Evolutionary conservation across 805 yeast genomes (phyloP), one percentile per base, ranked within the genome.

Genomic region (Monosporozyma yasuniensis): DNA sequence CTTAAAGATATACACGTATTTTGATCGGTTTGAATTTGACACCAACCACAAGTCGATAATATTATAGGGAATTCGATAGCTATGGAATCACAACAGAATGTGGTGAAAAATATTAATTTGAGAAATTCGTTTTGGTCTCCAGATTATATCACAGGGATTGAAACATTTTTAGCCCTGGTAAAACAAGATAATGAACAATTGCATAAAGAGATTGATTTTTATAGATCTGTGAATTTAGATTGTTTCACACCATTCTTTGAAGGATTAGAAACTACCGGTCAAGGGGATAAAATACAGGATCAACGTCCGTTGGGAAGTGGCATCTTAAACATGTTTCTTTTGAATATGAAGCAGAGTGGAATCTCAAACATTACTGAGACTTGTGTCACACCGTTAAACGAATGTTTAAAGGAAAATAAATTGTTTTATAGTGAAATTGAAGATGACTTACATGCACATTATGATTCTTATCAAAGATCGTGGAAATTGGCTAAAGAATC

Each of bases 101-200:
- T 27, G 14, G 42, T 5, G 6, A 19, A 9, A 5, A 7, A 14
- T 8, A 11, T 39, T 10, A 49, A 35, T 19, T 28, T 43, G 19
- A 44, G 47, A 23, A 61, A 61, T 27, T 47, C 50, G 2, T 65
- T 55, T 48, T 68, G 72, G 72, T 51, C 68, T 6, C 46, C 56
- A n/a, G 71, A 67, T 47, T 61, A 60, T 44, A 52, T 54, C 16
- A 55, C 61, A 3, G 71, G 71, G 9, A 57, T 66, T 38, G 50
- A 58, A 14, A 38, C 58, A 0, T 54, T 67, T 6, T 25, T 58
- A 1, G 43, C 44, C 4, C 48, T 45, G 10, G 41, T 66, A 12
- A 56, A 60, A 14, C 41, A 44, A n/a, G 62, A 63, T 3, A 56
- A 54, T 10, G 42, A 46, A 4, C 56, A 55, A 35, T 50, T 59